phyloP scores from a whole-genome alignment of 2,329 filamentous ascomycete species.

The Botrytis squamosa region DNA sequence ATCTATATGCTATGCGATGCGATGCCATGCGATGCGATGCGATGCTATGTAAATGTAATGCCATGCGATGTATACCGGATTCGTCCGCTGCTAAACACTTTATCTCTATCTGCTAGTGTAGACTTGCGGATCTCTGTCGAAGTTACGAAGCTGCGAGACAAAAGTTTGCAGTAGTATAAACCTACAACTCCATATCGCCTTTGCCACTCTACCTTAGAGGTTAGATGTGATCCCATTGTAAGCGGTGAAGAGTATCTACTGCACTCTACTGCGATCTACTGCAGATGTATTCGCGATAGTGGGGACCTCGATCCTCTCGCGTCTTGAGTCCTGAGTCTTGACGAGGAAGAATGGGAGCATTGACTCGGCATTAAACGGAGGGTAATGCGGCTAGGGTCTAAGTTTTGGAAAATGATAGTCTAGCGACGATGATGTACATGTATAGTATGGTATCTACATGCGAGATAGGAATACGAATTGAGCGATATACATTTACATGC shows the following conservation, averaged over 20 bases:
- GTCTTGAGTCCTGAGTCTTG: neutral
- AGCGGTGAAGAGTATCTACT: neutral
- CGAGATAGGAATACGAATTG: neutral
- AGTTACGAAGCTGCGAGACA: conserved; percentile 2
- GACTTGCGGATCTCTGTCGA: neutral
- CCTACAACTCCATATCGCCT: neutral
- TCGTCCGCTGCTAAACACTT: neutral
- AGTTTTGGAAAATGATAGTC: neutral
- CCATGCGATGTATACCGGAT: conserved; percentile 12
- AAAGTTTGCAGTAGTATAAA: conserved; percentile 4
- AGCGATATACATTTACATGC: neutral
- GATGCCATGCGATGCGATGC: neutral
- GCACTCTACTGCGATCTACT: conserved; percentile 4
- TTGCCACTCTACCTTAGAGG: neutral
- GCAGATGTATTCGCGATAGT: conserved; percentile 10
- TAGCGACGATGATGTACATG: conserved; percentile 3
- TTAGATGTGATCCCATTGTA: conserved; percentile 1
- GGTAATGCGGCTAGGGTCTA: conserved; percentile 1
- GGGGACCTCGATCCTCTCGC: neutral
- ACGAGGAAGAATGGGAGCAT: conserved; percentile 2
- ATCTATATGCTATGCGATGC: conserved; percentile 3
- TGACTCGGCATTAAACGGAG: conserved; percentile 3
- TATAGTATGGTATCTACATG: neutral
- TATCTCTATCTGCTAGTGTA: neutral
- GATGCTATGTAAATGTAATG: conserved; percentile 5